Evolutionary conservation across 2,329 filamentous ascomycete genomes (phyloP).

Genomic region (Fusarium chlamydosporum): DNA sequence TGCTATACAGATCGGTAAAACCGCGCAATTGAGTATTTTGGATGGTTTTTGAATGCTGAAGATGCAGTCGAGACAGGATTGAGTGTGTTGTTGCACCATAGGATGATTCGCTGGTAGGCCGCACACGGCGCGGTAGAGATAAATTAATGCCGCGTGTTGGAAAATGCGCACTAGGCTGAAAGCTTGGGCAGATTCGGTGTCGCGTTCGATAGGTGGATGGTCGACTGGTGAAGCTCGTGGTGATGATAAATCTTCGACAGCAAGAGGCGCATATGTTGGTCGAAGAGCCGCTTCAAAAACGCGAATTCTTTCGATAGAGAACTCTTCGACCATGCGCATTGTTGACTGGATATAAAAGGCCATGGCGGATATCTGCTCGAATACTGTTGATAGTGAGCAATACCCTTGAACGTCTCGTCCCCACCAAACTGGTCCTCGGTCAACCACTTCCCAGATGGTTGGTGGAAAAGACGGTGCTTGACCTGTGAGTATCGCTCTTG

Average conservation of each 20-base stretch:
- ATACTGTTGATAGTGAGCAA: slow-evolving; percentile 55
- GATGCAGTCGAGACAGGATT: slow-evolving; percentile 56
- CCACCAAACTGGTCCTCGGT: slow-evolving; percentile 60
- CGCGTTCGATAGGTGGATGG: slow-evolving; percentile 18
- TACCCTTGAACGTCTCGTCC: slow-evolving; percentile 55
- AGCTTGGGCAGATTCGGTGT: slow-evolving; percentile 53
- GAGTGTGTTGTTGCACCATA: slow-evolving; percentile 58
- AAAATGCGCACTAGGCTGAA: slow-evolving; percentile 58
- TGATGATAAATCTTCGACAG: slow-evolving; percentile 43
- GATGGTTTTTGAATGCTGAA: slow-evolving; percentile 55
- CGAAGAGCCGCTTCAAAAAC: slow-evolving; percentile 49
- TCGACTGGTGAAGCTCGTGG: background rate
- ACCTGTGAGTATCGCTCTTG: slow-evolving; percentile 58
- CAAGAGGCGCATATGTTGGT: slow-evolving; percentile 49
- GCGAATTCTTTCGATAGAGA: slow-evolving; percentile 51
- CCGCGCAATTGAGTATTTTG: slow-evolving; percentile 58
- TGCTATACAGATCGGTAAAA: slow-evolving; percentile 57
- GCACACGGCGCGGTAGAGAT: slow-evolving; percentile 60
- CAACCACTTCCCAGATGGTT: slow-evolving; percentile 57
- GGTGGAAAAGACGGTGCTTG: slow-evolving; percentile 57
- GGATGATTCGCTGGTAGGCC: slow-evolving; percentile 56
- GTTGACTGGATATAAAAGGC: slow-evolving; percentile 50
- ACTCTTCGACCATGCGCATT: slow-evolving; percentile 32
- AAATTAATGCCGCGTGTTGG: slow-evolving; percentile 59
- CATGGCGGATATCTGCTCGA: slow-evolving; percentile 52